Conservation (phyloP, 495 filamentous ascomycete genomes). For the Tuber microsphaerosporum region DNA sequence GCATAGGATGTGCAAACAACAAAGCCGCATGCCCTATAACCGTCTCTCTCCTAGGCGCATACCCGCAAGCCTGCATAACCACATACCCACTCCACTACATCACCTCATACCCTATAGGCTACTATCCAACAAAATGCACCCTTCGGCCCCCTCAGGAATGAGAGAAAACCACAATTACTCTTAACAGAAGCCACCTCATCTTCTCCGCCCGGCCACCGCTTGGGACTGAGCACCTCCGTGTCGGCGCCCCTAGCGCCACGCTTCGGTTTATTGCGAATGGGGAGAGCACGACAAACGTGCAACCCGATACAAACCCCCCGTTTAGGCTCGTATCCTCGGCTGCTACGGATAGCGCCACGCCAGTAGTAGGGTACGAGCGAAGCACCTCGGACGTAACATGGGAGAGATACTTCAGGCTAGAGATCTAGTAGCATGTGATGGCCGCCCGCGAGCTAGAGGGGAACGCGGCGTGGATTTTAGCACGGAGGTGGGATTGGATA, state of each 20-base stretch:
- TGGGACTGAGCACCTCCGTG: slow-evolving; percentile 44
- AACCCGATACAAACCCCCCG: slow-evolving; percentile 52
- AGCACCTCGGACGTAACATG: slow-evolving; percentile 47
- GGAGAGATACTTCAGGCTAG: slow-evolving; percentile 43
- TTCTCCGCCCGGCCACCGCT: slow-evolving; percentile 50
- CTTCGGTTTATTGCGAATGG: slow-evolving; percentile 59
- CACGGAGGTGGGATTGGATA: slow-evolving; percentile 48
- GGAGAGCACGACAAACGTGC: slow-evolving; percentile 55
- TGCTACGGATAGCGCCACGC: slow-evolving; percentile 56
- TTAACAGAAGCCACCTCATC: slow-evolving; percentile 37
- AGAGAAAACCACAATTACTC: slow-evolving; percentile 57
- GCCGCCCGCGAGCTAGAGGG: slow-evolving; percentile 4
- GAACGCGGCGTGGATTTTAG: slow-evolving; percentile 42
- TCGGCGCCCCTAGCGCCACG: slow-evolving; percentile 53
- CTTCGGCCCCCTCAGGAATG: slow-evolving; percentile 55
- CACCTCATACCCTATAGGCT: too few relatives aligned
- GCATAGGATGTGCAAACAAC: too few relatives aligned
- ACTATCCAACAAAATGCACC: too few relatives aligned
- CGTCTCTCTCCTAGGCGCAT: too few relatives aligned
- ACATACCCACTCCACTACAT: too few relatives aligned
- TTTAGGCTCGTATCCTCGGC: slow-evolving; percentile 58
- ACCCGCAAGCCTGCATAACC: too few relatives aligned
- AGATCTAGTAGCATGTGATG: slow-evolving; percentile 45
- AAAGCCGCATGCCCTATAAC: too few relatives aligned
- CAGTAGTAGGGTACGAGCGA: slow-evolving; percentile 48